Evolutionary conservation across 2,329 filamentous ascomycete species (phyloP).

Genomic region (Pseudopyrenochaeta lycopersici): DNA sequence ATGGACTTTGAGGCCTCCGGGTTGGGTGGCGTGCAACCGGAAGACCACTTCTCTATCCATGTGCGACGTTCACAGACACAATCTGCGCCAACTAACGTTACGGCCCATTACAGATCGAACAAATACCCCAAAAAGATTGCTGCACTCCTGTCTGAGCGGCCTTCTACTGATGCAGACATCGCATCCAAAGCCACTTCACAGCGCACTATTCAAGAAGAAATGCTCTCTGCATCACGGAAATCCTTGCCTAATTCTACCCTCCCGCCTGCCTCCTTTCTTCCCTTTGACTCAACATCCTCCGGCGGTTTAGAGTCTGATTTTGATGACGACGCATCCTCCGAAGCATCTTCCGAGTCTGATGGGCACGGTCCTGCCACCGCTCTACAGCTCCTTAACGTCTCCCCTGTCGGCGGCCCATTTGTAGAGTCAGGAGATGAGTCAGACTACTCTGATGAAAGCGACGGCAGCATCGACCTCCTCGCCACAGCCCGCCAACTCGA

Average conservation of each 20-base stretch:
- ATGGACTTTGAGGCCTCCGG: constrained; percentile 61
- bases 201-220: constrained; percentile 67
- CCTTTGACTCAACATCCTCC: constrained; percentile 48
- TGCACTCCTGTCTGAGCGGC: constrained; percentile 37
- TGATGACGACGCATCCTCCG: constrained; percentile 49
- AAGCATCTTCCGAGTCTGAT: constrained; percentile 27
- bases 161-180: constrained; percentile 10
- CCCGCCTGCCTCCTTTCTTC: constrained; percentile 56
- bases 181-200: constrained; percentile 12
- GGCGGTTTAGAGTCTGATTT: constrained; percentile 46
- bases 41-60: constrained; percentile 63
- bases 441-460: constrained; percentile 44
- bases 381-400: constrained; percentile 41
- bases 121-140: constrained; percentile 44
- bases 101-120: constrained; percentile 15
- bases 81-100: constrained; percentile 2
- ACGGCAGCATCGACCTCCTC: constrained; percentile 55
- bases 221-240: constrained; percentile 73
- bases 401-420: constrained; percentile 13
- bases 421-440: constrained; percentile 24
- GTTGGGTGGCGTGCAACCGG: constrained; percentile 68
- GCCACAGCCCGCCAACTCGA: constrained; percentile 55
- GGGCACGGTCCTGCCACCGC: constrained; percentile 28
- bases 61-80: constrained; percentile 52
- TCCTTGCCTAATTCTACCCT: constrained; percentile 60